A percentile compares a stretch with the other conserved stretches of the same genome.
Evolutionary conservation across 176 grass and related monocot genomes (phyloP).

Genomic region (Avena insularis): DNA sequence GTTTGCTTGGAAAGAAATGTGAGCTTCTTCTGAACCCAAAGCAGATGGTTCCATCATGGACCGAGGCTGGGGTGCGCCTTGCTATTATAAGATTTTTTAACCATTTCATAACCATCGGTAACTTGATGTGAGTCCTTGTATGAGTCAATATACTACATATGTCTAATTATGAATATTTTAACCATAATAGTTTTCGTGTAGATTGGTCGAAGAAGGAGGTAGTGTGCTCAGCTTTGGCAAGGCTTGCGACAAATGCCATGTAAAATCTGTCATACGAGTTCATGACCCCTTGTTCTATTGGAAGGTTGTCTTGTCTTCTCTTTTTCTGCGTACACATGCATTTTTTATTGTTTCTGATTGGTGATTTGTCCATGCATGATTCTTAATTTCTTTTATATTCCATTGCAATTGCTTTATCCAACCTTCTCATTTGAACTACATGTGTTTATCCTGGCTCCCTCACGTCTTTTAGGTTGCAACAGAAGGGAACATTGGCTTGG

Average conservation of each 20-base stretch:
- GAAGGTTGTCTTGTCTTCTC: not conserved
- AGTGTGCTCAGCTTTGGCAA: not conserved
- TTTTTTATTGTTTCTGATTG: not conserved
- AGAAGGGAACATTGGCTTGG: slow-evolving; percentile 3
- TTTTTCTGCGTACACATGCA: not conserved
- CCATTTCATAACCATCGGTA: not conserved
- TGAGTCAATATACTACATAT: not conserved
- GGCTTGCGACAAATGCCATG: not conserved
- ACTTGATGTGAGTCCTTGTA: slow-evolving; percentile 18
- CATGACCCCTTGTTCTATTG: slow-evolving; percentile 22
- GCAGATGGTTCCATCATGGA: not conserved
- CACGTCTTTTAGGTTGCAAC: not conserved
- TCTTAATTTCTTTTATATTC: not conserved
- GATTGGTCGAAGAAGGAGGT: too few relatives aligned
- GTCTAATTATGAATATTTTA: not conserved
- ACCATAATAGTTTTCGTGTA: not conserved
- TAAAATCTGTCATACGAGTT: slow-evolving; percentile 11
- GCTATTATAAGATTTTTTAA: not conserved
- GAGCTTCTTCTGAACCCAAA: too few relatives aligned
- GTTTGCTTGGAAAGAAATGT: too few relatives aligned
- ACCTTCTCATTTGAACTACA: not conserved
- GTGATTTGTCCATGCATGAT: not conserved
- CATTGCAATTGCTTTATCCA: not conserved
- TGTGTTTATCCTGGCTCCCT: not conserved
- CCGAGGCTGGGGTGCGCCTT: not conserved